phyloP scores from a whole-genome alignment of 2,329 filamentous ascomycete species.

The Cladosporium oxysporum region DNA sequence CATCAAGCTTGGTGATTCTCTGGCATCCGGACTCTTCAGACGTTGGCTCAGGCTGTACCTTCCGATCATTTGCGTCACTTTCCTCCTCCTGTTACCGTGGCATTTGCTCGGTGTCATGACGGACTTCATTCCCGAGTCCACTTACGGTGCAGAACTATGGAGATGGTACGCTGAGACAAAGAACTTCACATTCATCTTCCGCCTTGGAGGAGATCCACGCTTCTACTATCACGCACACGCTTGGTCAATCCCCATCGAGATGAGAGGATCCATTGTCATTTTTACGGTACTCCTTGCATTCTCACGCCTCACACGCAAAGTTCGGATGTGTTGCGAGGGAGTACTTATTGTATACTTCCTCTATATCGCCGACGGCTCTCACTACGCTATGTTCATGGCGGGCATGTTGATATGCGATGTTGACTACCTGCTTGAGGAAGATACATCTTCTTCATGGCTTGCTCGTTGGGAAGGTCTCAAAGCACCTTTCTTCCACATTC shows the following conservation, averaged over 20 bases:
- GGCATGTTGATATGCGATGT: conserved; percentile 63
- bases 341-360: conserved; percentile 65
- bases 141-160: conserved; percentile 54
- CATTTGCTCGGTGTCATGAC: conserved; percentile 53
- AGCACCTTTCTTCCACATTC: conserved; percentile 51
- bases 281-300: conserved; percentile 61
- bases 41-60: conserved; percentile 54
- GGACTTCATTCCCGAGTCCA: conserved; percentile 37
- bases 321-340: conserved; percentile 51
- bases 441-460: conserved; percentile 40
- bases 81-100: conserved; percentile 55
- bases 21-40: conserved; percentile 53
- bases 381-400: conserved; percentile 60
- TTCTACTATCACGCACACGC: conserved; percentile 60
- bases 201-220: conserved; percentile 58
- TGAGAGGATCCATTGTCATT: conserved; percentile 64
- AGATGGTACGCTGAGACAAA: conserved; percentile 60
- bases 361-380: conserved; percentile 66
- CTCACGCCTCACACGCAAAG: conserved; percentile 56
- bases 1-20: conserved; percentile 44
- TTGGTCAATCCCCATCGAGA: conserved; percentile 66
- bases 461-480: conserved; percentile 51
- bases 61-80: conserved; percentile 57
- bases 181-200: conserved; percentile 69
- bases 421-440: conserved; percentile 6